These are phyloP conservation scores for Decorospora gaudefroyi DNA, from an alignment of 2,329 filamentous ascomycete species.

Conservation along the genomic window DNA sequence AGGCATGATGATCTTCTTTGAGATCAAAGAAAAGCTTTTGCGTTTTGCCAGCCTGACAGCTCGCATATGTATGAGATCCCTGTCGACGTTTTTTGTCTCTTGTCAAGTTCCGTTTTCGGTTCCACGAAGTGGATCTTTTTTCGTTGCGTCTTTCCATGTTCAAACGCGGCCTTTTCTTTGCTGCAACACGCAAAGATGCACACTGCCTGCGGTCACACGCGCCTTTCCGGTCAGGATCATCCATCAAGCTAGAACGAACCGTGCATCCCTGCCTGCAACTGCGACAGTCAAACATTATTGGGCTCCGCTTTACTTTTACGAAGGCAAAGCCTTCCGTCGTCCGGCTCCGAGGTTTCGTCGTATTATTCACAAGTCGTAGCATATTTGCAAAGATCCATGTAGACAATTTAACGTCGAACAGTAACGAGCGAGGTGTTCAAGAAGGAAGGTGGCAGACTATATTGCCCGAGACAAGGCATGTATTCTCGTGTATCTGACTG, in stretches of 20 bases:
- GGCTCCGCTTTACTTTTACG: too few species aligned
- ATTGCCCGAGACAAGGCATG: slow-evolving; percentile 8
- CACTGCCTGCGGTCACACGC: slow-evolving; percentile 15
- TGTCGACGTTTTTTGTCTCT: slow-evolving; percentile 18
- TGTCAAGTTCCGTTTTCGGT: slow-evolving; percentile 24
- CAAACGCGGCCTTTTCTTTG: slow-evolving; percentile 16
- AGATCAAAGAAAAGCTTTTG: not conserved
- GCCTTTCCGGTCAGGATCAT: slow-evolving; percentile 1
- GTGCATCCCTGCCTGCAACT: slow-evolving; percentile 12
- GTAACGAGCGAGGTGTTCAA: too few species aligned
- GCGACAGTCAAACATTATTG: not conserved
- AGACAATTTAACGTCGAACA: not conserved
- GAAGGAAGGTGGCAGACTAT: not conserved
- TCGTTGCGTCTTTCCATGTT: slow-evolving; percentile 16
- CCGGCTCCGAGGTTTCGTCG: too few species aligned
- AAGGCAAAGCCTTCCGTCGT: too few species aligned
- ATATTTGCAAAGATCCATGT: too few species aligned
- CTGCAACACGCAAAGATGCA: slow-evolving; percentile 17
- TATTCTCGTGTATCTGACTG: slow-evolving; percentile 19
- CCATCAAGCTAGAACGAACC: slow-evolving; percentile 1
- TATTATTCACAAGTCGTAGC: too few species aligned
- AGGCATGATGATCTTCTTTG: not conserved
- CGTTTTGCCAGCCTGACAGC: slow-evolving; percentile 3
- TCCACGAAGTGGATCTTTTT: slow-evolving; percentile 15
- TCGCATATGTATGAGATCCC: slow-evolving; percentile 10